A percentile compares a stretch with the other conserved stretches of the same genome.
phyloP scores from a whole-genome alignment of 2,329 filamentous ascomycete genomes.

The Clarireedia homoeocarpa region DNA sequence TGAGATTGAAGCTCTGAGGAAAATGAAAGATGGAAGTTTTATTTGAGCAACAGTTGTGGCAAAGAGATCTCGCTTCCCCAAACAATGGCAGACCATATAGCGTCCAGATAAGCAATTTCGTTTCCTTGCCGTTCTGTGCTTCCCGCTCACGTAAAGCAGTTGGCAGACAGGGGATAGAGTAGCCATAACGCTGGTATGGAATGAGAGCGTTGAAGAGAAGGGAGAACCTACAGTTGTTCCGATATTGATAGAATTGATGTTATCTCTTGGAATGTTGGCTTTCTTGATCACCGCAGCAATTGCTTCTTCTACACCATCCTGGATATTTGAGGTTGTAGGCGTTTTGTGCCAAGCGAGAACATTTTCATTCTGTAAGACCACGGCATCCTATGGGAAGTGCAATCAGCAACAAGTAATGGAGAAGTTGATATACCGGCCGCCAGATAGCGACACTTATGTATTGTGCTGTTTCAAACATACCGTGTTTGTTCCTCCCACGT shows the following conservation, averaged over 20 bases:
- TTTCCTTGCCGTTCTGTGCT: neutral
- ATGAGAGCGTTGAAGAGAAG: too few relatives aligned
- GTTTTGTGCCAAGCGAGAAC: slow-evolving; percentile 39
- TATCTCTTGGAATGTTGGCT: slow-evolving; percentile 31
- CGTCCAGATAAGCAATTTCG: too few relatives aligned
- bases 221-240: slow-evolving; percentile 30
- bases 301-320: slow-evolving; percentile 40
- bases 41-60: too few relatives aligned
- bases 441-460: too few relatives aligned
- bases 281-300: slow-evolving; percentile 36
- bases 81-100: too few relatives aligned
- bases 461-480: neutral
- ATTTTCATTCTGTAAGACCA: slow-evolving; percentile 21
- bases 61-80: too few relatives aligned
- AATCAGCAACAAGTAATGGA: neutral
- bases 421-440: neutral
- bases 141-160: too few relatives aligned
- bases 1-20: too few relatives aligned
- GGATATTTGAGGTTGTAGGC: slow-evolving; percentile 42
- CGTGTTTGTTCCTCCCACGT: slow-evolving; percentile 54
- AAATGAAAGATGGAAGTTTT: too few relatives aligned
- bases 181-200: too few relatives aligned
- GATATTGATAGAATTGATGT: slow-evolving; percentile 41
- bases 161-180: too few relatives aligned
- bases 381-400: slow-evolving; percentile 12